Base-by-base conservation (phyloP, 768 basidiomycete genomes). In the Lentinula detonsa region DNA sequence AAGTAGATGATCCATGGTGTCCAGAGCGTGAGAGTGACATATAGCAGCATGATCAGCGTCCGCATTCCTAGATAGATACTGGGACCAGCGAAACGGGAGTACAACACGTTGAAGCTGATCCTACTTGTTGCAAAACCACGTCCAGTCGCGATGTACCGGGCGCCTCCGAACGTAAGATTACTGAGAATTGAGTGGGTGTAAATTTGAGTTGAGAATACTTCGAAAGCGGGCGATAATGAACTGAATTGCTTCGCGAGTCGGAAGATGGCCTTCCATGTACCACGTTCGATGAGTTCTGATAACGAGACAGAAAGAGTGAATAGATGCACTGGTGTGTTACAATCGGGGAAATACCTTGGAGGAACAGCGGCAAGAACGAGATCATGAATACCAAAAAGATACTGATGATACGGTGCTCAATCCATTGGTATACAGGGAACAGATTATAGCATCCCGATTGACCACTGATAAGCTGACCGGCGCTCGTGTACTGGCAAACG, bases 301-400 rank as follows among this genome's bases (percentile, higher is more conserved):
- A 58, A 33, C 21, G 31, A 16, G 71, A 28, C 64, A 63, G 51
- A 52, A 3, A 42, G 50, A 62, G 66, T 70, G 52, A 72, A 65
- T 46, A 50, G 5, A 18, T 35, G 48, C 10, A 28, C 31, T 13
- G 10, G 18, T 9, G 43, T 23, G 6, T 11, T n/a, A 16, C 13
- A 28, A 13, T 15, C 7, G 13, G 49, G 42, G 43, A 70, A 78
- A 55, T 67, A 94, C 94, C 94, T 85, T 97, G 95, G 53, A 97
- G 78, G 84, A 97, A 97, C 35, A 98, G 78, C 0, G 95, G 95
- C 68, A 98, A 76, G 80, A 95, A 97, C 5, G 95, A 85, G 60
- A 98, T 98, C 86, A 95, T 87, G 81, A 98, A 98, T 63, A 99
- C 97, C 76, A 99, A 79, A 83, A 98, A 94, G 70, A 98, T 96